Evolutionary conservation across 768 basidiomycete genomes (phyloP).

Genomic region (Auricularia heimuer): DNA sequence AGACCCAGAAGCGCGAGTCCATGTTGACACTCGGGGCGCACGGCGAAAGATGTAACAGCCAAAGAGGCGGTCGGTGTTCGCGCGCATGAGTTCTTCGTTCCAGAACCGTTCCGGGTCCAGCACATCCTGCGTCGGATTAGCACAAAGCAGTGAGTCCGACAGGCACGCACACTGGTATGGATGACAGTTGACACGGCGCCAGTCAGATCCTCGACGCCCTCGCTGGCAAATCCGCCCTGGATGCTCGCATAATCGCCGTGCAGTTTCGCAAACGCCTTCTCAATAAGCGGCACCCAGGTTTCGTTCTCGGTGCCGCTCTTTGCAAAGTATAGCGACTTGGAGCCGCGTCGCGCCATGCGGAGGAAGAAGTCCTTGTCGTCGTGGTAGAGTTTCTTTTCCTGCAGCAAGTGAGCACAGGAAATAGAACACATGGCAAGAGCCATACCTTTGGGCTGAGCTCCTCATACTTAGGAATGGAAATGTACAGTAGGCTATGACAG

Average conservation of each 20-base stretch:
- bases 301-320: conserved; percentile 28
- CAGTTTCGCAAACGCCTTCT: conserved; percentile 51
- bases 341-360: conserved; percentile 33
- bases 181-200: conserved; percentile 16
- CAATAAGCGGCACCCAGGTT: conserved; percentile 48
- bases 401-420: neutral
- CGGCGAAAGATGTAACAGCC: conserved; percentile 32
- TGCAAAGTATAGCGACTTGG: conserved; percentile 41
- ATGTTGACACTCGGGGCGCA: neutral
- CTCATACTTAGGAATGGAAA: conserved; percentile 42
- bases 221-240: conserved; percentile 32
- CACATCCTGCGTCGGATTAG: conserved; percentile 29
- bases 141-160: neutral
- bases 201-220: conserved; percentile 49
- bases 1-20: neutral
- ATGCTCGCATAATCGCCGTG: conserved; percentile 43
- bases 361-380: conserved; percentile 40
- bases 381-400: conserved; percentile 39
- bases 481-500: conserved; percentile 35
- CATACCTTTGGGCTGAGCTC: conserved; percentile 25
- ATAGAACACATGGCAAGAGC: neutral
- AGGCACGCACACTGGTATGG: conserved; percentile 4
- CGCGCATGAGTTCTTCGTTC: conserved; percentile 41
- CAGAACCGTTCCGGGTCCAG: conserved; percentile 42
- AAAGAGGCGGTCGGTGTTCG: conserved; percentile 43